Conservation (phyloP, 345 rosid genomes). For the Linum usitatissimum region DNA sequence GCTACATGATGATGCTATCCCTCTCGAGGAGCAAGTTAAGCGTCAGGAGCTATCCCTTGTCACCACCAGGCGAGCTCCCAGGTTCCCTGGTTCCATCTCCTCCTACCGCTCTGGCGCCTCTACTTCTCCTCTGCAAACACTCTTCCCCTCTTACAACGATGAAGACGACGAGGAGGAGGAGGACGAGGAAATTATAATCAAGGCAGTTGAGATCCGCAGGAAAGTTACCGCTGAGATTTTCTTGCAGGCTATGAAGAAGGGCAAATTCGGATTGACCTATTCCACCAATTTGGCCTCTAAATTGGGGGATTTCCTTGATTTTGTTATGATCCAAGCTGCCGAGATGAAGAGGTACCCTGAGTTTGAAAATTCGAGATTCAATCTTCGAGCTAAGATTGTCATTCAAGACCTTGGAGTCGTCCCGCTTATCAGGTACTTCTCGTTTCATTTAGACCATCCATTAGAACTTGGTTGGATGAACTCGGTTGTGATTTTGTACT, state of each 20-base stretch:
- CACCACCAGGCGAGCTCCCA: conserved; percentile 44
- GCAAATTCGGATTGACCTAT: conserved; percentile 78
- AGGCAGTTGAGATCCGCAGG: conserved; percentile 64
- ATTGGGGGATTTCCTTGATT: conserved; percentile 51
- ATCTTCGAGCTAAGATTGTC: conserved; percentile 45
- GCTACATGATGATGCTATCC: not conserved
- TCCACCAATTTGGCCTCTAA: conserved; percentile 49
- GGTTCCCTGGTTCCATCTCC: conserved; percentile 55
- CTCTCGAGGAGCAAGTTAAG: conserved; percentile 39
- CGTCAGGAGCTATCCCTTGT: conserved; percentile 49
- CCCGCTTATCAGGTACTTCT: conserved; percentile 56
- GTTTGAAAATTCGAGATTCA: conserved; percentile 38
- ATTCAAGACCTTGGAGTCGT: conserved; percentile 57
- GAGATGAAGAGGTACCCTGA: conserved; percentile 52
- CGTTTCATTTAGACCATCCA: not conserved
- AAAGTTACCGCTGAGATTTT: conserved; percentile 63
- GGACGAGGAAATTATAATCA: conserved; percentile 53
- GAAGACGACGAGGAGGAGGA: conserved; percentile 15
- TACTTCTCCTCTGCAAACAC: conserved; percentile 34
- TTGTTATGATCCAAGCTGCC: conserved; percentile 77
- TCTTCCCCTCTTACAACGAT: conserved; percentile 7
- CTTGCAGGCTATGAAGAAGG: conserved; percentile 51
- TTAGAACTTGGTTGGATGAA: not conserved
- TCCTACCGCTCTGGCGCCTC: conserved; percentile 23
- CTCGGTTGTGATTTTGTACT: no score